Base-by-base conservation (phyloP, 371 early-diverging fungal genomes). In the Rhizopus delemar region DNA sequence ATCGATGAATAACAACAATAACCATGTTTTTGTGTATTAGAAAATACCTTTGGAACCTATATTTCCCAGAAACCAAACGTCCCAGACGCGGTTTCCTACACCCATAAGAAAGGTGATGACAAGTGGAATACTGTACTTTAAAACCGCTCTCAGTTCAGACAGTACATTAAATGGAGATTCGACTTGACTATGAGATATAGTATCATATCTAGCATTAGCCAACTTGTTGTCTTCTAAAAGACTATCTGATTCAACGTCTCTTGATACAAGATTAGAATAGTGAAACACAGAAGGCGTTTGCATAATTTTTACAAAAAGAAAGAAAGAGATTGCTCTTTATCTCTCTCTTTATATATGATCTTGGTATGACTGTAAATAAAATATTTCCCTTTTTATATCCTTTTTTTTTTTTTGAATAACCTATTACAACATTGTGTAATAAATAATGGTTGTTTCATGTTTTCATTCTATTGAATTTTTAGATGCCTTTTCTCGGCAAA, bases 61-160 rank as follows among this genome's bases (percentile, higher is more conserved):
- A 39, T 57, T 51, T 3, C 74, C 74, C 0, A 78, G 33, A 53
- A 78, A 78, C 71, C 73, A 69, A 8, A 73, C 63, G 62, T 78
- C 75, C 0, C 69, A 57, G 0, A 73, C 59, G 13, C 56, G 36
- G 48, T 63, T 71, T 8, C 73, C 68, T 11, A 62, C 38, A 3
- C 69, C 71, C 7, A 73, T 35, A 9, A 78, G 31, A 46, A 65
- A 74, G 2, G 73, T 69, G 12, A 69, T 35, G 9, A 75, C 16
- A 2, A 77, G 48, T 15, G 74, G 74, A 56, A 70, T 65, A 2
- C 62, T 43, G 0, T 43, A 43, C n/a, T 15, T 43, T 35, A 56
- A 51, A 67, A 11, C 13, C 16, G 39, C 34, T 8, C 3, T 28
- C 5, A 15, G 12, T 29, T 28, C 28, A 5, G 8, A 15, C 3